Base-by-base conservation (phyloP, 2,329 filamentous ascomycete genomes). In the Zymoseptoria passerinii region DNA sequence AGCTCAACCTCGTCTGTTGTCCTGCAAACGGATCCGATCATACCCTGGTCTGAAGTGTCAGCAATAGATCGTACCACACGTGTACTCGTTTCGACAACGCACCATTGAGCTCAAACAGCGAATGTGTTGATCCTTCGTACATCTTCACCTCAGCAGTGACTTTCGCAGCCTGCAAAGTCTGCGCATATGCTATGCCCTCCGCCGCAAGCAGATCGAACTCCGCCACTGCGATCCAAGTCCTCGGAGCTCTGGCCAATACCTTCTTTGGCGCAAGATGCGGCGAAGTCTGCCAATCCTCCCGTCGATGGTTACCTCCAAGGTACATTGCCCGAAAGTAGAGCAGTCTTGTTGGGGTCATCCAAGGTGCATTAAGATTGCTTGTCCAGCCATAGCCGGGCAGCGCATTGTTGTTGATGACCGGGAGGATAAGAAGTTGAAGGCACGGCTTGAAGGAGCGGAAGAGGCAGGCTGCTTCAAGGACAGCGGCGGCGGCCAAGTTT, bases 261-360 rank as follows among this genome's bases (percentile, higher is more conserved):
- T 63, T 65, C 23, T 50, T 59, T 0, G 59, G 63, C 10, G 63
- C 63, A 18, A 63, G 48, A 48, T 65, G 61, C 3, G 63, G 63
- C 7, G 61, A 63, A 20, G 56, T 60, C 53, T 65, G 63, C 63
- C 63, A 65, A 18, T 63, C 58, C 48, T 65, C 63, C 53, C 63
- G 53, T 28, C 52, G 49, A 44, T 52, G 40, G 16, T 57, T 58
- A 4, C 52, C 51, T 10, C 55, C 59, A 19, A 65, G 54, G 29
- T 65, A 65, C 63, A 65, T 63, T 20, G 51, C 56, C 23, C 63
- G 57, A 55, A 60, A 63, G 61, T 61, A 65, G 28, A 63, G 29
- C 59, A 63, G 58, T 20, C 63, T 49, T 10, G 57, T 50, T 9
- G 58, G 59, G 10, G 63, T 63, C 5, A 63, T 58, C 63, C 63